Evolutionary conservation across 78 protist genomes (phyloP).

Genomic region (Kipferlia bialata): DNA sequence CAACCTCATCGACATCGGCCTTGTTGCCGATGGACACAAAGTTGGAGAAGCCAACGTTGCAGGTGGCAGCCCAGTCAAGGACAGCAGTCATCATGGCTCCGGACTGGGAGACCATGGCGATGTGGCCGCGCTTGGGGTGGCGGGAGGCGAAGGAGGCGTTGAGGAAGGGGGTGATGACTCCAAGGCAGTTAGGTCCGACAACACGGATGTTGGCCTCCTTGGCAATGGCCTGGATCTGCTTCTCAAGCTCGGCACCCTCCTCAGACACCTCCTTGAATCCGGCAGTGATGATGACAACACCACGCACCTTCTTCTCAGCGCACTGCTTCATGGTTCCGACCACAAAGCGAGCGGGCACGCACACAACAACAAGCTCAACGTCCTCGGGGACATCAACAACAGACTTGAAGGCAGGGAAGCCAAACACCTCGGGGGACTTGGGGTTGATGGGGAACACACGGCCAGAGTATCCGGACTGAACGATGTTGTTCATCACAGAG

Average conservation of each 20-base stretch:
- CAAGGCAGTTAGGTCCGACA: slow-evolving; percentile 29
- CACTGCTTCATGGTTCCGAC: slow-evolving; percentile 5
- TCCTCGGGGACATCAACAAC: slow-evolving; percentile 8
- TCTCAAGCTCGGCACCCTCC: slow-evolving; percentile 9
- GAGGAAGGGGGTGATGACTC: not conserved
- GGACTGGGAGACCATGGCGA: slow-evolving; percentile 33
- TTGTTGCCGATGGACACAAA: slow-evolving; percentile 26
- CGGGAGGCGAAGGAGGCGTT: slow-evolving; percentile 27
- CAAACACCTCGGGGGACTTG: not conserved
- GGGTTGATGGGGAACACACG: slow-evolving; percentile 31
- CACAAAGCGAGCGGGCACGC: slow-evolving; percentile 8
- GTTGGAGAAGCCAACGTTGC: slow-evolving; percentile 23
- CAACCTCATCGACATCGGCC: slow-evolving; percentile 25
- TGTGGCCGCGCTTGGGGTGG: slow-evolving; percentile 7
- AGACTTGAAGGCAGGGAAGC: not conserved
- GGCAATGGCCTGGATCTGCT: not conserved
- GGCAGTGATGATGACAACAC: slow-evolving; percentile 30
- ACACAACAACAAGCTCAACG: slow-evolving; percentile 15
- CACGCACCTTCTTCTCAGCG: not conserved
- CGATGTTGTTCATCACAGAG: no score
- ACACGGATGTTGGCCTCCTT: slow-evolving; percentile 13
- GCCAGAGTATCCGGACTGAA: slow-evolving; percentile 12
- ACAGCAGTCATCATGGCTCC: slow-evolving; percentile 33
- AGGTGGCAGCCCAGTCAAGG: slow-evolving; percentile 4
- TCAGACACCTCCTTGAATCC: slow-evolving; percentile 33